Conservation (phyloP, 2,329 filamentous ascomycete genomes). For the Juglanconis oblonga region DNA sequence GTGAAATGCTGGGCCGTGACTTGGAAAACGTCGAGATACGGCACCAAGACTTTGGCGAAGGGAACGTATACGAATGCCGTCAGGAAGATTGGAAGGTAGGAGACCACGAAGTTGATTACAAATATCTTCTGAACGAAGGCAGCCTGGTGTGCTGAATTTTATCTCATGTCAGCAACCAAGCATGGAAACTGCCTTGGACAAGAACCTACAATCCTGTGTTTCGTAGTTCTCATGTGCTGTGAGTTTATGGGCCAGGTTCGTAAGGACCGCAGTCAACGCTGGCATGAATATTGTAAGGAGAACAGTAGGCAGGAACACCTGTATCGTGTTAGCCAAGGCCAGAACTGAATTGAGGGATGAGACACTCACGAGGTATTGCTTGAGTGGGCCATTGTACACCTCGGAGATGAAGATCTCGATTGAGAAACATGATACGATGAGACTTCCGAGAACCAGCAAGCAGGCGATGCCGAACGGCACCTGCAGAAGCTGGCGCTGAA, state of each 20-base stretch:
- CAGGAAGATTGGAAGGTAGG: constrained; percentile 86
- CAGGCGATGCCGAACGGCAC: constrained; percentile 81
- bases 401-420: constrained; percentile 96
- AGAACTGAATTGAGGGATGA: not conserved
- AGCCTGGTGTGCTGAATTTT: constrained; percentile 64
- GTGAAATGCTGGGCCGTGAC: constrained; percentile 72
- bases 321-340: constrained; percentile 12
- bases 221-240: constrained; percentile 91
- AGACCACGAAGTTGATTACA: constrained; percentile 93
- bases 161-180: constrained; percentile 22
- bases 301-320: constrained; percentile 85
- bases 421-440: constrained; percentile 84
- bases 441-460: constrained; percentile 66
- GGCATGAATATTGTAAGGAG: constrained; percentile 82
- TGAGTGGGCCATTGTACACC: constrained; percentile 85
- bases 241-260: constrained; percentile 70
- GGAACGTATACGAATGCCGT: constrained; percentile 94
- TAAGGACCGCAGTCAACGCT: constrained; percentile 72
- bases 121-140: constrained; percentile 92
- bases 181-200: not conserved
- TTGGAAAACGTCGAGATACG: constrained; percentile 80
- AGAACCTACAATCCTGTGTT: constrained; percentile 63
- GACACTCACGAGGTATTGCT: constrained; percentile 69
- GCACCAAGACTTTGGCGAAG: constrained; percentile 79
- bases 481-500: constrained; percentile 75